A percentile compares a stretch with the other conserved stretches of the same genome.
Conservation (phyloP, 2,329 filamentous ascomycete genomes). For the Teratosphaeria destructans region DNA sequence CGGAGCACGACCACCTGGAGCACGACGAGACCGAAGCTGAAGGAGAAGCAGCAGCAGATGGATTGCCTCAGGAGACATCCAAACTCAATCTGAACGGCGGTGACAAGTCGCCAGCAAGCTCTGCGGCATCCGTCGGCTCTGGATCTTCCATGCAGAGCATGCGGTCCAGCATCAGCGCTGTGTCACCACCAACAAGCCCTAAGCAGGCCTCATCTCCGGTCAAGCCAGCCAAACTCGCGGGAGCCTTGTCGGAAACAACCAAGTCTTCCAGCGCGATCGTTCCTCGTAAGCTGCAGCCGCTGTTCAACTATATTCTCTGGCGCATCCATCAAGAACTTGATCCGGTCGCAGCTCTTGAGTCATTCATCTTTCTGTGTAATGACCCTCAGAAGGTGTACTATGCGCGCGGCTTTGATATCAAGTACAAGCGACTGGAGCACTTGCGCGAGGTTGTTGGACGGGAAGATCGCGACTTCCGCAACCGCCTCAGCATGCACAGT, state of each 20-base stretch:
- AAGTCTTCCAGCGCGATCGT: slow-evolving; percentile 22
- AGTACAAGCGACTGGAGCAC: slow-evolving; percentile 40
- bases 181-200: slow-evolving; percentile 23
- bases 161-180: slow-evolving; percentile 24
- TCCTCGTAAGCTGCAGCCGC: slow-evolving; percentile 33
- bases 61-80: slow-evolving; percentile 28
- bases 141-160: slow-evolving; percentile 30
- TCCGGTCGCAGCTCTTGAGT: slow-evolving; percentile 37
- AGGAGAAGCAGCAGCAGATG: slow-evolving; percentile 9
- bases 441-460: slow-evolving; percentile 39
- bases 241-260: slow-evolving; percentile 1
- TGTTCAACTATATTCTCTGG: slow-evolving; percentile 44
- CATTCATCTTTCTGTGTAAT: slow-evolving; percentile 43
- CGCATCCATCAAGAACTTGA: slow-evolving; percentile 40
- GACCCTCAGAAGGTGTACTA: slow-evolving; percentile 35
- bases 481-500: slow-evolving; percentile 21
- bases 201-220: slow-evolving; percentile 17
- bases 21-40: slow-evolving; percentile 27
- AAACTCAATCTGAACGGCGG: slow-evolving; percentile 19
- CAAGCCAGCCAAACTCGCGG: slow-evolving; percentile 3
- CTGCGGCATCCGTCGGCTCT: slow-evolving; percentile 30
- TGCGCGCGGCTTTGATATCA: slow-evolving; percentile 41
- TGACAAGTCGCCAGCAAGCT: slow-evolving; percentile 33
- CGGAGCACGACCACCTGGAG: slow-evolving; percentile 36
- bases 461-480: slow-evolving; percentile 39